A percentile compares a stretch with the other conserved stretches of the same genome.
Conservation (phyloP, 257 asterid species). For the Lycium ferocissimum region DNA sequence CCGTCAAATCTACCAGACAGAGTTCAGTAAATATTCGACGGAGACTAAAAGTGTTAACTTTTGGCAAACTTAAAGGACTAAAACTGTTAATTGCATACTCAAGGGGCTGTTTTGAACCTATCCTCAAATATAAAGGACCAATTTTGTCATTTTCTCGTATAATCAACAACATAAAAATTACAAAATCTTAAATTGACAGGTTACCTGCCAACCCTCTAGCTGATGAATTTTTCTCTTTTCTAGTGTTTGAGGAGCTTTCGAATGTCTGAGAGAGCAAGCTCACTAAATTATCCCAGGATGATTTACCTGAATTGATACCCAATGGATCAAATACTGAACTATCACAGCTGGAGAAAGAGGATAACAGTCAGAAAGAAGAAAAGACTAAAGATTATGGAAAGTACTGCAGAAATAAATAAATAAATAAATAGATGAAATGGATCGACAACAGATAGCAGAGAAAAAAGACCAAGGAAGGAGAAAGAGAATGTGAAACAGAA, state of each 20-base stretch:
- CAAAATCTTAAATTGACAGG: constrained; percentile 2
- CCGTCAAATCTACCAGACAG: no score
- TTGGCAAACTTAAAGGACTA: no score
- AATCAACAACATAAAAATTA: constrained; percentile 35
- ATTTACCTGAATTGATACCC: constrained; percentile 66
- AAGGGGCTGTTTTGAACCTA: no score
- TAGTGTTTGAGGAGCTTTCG: constrained; percentile 70
- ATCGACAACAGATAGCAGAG: neutral
- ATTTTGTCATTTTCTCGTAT: constrained; percentile 15
- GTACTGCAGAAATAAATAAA: neutral
- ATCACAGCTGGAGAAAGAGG: constrained; percentile 51
- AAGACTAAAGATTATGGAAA: neutral
- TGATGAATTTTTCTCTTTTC: constrained; percentile 73
- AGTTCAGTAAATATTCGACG: no score
- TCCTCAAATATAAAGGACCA: no score
- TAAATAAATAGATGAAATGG: neutral
- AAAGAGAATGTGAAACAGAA: neutral
- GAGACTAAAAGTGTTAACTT: no score
- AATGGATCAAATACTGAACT: constrained; percentile 73
- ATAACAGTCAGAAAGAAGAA: constrained; percentile 29
- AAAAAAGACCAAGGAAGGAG: constrained; percentile 6
- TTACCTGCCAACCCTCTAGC: constrained; percentile 90
- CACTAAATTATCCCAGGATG: constrained; percentile 56
- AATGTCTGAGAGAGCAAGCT: constrained; percentile 58
- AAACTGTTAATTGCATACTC: no score